Evolutionary conservation across 2,329 filamentous ascomycete species (phyloP).

Genomic region (Aspergillus bombycis): DNA sequence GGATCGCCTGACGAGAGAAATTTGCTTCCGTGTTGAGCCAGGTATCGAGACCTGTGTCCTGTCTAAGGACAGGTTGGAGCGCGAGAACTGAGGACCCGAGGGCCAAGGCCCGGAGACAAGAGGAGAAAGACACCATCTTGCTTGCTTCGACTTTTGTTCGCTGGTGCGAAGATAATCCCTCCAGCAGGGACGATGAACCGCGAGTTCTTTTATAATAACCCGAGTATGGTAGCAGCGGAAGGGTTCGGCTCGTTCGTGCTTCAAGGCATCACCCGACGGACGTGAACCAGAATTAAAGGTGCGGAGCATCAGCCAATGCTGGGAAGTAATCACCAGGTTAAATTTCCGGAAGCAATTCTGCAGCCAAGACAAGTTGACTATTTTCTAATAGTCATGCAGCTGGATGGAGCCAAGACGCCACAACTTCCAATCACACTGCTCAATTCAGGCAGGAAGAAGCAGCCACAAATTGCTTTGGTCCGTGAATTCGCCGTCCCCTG

Average conservation of each 20-base stretch:
- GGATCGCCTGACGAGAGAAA: slow-evolving; percentile 27
- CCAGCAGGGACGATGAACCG: neutral
- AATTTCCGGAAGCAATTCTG: neutral
- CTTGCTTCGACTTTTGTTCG: neutral
- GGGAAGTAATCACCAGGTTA: neutral
- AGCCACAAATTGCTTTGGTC: neutral
- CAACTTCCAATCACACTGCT: neutral
- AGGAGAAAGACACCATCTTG: neutral
- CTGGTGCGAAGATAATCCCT: neutral
- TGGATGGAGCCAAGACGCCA: neutral
- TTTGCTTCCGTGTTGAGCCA: neutral
- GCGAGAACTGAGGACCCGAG: neutral
- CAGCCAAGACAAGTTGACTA: neutral
- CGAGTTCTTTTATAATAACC: neutral
- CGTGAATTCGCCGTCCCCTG: slow-evolving; percentile 1
- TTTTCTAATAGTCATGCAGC: neutral
- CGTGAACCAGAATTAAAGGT: neutral
- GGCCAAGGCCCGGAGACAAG: neutral
- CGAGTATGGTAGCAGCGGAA: neutral
- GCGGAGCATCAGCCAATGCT: neutral
- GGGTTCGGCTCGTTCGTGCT: neutral
- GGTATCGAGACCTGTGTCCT: neutral
- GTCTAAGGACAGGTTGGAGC: neutral
- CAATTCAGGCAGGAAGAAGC: neutral
- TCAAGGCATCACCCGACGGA: neutral